These are phyloP conservation scores for Nicotiana undulata DNA, from an alignment of 257 asterid species.

Conservation along the genomic window DNA sequence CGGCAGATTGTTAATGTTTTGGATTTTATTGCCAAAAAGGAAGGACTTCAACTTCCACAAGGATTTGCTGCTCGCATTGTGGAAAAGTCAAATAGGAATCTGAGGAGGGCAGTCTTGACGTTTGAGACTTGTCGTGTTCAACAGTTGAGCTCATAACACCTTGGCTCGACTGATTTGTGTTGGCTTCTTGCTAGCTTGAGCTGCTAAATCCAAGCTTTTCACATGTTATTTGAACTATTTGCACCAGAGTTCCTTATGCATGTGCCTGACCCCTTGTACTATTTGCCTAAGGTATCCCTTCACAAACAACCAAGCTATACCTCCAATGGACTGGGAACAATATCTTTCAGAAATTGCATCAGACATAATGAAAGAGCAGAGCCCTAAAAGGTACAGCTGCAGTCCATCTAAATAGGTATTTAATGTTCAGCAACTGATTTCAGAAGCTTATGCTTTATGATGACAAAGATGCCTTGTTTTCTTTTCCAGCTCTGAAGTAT, in stretches of 20 bases:
- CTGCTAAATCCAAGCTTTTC: neutral
- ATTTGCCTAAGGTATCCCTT: conserved; percentile 72
- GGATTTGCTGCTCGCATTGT: conserved; percentile 77
- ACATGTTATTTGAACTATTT: neutral
- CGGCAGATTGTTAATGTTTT: conserved; percentile 64
- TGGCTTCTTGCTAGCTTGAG: neutral
- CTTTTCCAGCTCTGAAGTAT: no score
- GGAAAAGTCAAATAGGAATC: conserved; percentile 79
- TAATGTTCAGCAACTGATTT: conserved; percentile 1
- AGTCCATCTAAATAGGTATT: conserved; percentile 1
- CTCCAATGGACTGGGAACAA: conserved; percentile 98
- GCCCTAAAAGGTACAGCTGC: conserved; percentile 74
- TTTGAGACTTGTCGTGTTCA: conserved; percentile 94
- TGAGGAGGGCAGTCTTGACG: conserved; percentile 83
- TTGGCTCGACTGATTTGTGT: conserved; percentile 6
- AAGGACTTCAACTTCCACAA: conserved; percentile 69
- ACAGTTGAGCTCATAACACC: conserved; percentile 50
- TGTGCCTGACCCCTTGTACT: conserved; percentile 6
- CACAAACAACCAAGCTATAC: conserved; percentile 56
- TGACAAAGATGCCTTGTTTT: neutral
- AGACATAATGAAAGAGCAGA: conserved; percentile 90
- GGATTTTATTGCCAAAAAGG: conserved; percentile 91
- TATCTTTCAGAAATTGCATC: conserved; percentile 82
- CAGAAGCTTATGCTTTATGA: neutral
- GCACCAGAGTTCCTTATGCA: neutral